Conservation (phyloP, 2,329 filamentous ascomycete genomes). For the Fusarium oligoseptatum region DNA sequence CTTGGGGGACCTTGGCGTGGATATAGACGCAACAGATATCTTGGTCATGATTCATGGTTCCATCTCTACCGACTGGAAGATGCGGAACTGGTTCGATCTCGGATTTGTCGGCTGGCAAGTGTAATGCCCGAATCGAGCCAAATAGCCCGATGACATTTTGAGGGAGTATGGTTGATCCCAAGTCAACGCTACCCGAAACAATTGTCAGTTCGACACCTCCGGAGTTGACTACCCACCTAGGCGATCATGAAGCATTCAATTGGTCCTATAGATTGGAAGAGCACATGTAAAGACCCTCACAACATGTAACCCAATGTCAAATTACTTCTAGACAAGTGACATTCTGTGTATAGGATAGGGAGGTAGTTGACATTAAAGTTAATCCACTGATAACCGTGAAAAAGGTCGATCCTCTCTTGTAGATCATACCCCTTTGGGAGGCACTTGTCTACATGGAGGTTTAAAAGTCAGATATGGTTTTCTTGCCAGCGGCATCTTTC, state of each 20-base stretch:
- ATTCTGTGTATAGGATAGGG: background rate
- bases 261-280: background rate
- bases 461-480: background rate
- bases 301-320: background rate
- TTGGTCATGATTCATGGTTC: background rate
- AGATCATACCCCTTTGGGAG: background rate
- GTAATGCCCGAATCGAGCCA: background rate
- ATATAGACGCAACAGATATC: background rate
- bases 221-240: background rate
- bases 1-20: background rate
- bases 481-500: background rate
- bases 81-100: background rate
- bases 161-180: background rate
- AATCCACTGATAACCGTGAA: background rate
- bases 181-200: background rate
- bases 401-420: background rate
- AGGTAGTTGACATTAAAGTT: background rate
- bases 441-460: background rate
- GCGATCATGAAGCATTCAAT: background rate
- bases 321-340: slow-evolving; percentile 1
- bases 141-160: background rate
- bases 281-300: background rate
- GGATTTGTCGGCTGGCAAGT: background rate
- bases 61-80: background rate
- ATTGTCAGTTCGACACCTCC: background rate